Evolutionary conservation across 2,329 filamentous ascomycete genomes (phyloP).

Genomic region (Venturia pyrina): DNA sequence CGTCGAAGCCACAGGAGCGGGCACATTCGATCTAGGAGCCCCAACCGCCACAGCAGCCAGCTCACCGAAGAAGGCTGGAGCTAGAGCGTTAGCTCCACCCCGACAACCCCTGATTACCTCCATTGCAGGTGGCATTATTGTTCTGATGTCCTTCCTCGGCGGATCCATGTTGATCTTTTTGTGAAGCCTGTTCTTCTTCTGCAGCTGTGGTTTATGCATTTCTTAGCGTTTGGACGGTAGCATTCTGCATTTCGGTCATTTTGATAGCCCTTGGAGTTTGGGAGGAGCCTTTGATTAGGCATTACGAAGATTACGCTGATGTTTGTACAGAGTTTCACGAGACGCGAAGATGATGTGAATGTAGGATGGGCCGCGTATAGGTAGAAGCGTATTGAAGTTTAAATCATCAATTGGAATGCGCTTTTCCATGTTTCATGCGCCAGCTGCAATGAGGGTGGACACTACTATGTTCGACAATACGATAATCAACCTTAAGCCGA

Average conservation of each 20-base stretch:
- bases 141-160: not conserved
- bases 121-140: not conserved
- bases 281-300: not conserved
- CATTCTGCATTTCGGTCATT: not conserved
- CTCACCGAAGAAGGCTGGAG: not conserved
- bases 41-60: not conserved
- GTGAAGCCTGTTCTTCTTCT: not conserved
- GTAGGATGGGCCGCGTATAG: not conserved
- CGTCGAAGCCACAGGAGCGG: not conserved
- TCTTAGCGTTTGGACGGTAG: not conserved
- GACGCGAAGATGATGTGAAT: not conserved
- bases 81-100: not conserved
- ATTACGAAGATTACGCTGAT: not conserved
- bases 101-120: not conserved
- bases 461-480: no score
- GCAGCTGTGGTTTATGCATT: not conserved
- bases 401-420: not conserved
- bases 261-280: not conserved
- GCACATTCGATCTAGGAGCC: constrained; percentile 11
- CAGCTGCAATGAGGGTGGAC: no score
- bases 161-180: constrained; percentile 7
- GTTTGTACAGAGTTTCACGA: not conserved
- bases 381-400: not conserved
- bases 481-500: no score
- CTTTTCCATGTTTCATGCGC: not conserved